phyloP scores from a whole-genome alignment of 1,139 yeast genomes.

The Kodamaea plutei region DNA sequence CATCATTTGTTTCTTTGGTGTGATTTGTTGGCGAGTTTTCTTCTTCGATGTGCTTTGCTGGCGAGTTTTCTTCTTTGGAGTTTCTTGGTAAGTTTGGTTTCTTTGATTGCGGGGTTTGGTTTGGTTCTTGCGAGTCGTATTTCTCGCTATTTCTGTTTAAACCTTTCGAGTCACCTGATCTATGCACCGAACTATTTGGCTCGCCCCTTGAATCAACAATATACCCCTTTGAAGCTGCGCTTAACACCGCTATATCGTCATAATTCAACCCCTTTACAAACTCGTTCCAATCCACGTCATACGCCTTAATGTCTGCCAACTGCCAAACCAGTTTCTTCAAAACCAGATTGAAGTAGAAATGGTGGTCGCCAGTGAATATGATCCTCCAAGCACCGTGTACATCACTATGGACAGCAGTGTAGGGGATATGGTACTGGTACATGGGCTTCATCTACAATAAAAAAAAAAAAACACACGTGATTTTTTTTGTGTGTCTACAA shows the following conservation, averaged over 20 bases:
- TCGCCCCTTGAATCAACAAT: neutral
- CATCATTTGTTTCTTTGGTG: too few species aligned
- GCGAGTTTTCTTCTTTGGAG: too few species aligned
- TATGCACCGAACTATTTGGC: too few species aligned
- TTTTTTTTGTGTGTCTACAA: neutral
- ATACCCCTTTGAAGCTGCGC: constrained; percentile 6
- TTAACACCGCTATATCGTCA: constrained; percentile 19
- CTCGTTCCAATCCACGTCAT: constrained; percentile 15
- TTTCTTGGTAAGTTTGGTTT: too few species aligned
- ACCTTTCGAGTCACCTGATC: too few species aligned
- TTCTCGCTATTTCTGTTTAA: neutral
- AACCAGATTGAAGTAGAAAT: constrained; percentile 29
- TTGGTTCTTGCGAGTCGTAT: neutral
- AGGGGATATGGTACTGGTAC: constrained; percentile 6
- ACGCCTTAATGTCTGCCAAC: constrained; percentile 21
- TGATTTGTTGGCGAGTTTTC: too few species aligned
- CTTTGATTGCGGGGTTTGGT: too few species aligned
- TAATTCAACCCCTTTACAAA: constrained; percentile 22
- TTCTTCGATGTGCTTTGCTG: too few species aligned
- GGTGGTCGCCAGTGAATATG: constrained; percentile 27
- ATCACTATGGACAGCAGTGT: constrained; percentile 2
- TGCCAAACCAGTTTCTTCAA: constrained; percentile 31
- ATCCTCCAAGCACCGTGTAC: constrained; percentile 24
- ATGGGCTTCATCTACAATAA: neutral
- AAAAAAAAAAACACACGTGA: neutral